These are phyloP conservation scores for Drechslerella stenobrocha DNA, from an alignment of 2,329 filamentous ascomycete species.

Conservation along the genomic window DNA sequence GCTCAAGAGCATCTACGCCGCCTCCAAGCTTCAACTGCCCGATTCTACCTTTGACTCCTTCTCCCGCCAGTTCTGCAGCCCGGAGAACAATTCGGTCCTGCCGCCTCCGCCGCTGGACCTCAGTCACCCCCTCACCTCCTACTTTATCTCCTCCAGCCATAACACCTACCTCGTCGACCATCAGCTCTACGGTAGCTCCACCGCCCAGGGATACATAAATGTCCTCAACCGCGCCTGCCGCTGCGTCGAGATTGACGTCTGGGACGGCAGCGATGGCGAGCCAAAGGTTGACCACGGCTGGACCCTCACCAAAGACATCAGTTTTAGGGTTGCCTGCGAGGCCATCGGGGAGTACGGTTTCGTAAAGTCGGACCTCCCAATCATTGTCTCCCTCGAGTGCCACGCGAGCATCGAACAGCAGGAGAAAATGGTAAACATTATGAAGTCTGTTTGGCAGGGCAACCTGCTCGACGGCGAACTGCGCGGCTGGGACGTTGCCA, in stretches of 20 bases:
- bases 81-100: constrained; percentile 44
- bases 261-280: constrained; percentile 69
- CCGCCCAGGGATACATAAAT: constrained; percentile 66
- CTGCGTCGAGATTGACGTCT: constrained; percentile 74
- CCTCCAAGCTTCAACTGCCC: constrained; percentile 6
- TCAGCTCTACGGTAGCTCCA: constrained; percentile 68
- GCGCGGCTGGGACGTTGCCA: constrained; percentile 56
- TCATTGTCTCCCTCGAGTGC: constrained; percentile 91
- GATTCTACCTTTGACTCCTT: constrained; percentile 44
- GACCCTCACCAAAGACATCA: constrained; percentile 81
- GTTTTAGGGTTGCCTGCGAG: constrained; percentile 82
- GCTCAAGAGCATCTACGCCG: constrained; percentile 46
- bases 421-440: constrained; percentile 88
- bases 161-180: constrained; percentile 73
- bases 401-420: constrained; percentile 83
- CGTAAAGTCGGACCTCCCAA: constrained; percentile 64
- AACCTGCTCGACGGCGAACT: constrained; percentile 69
- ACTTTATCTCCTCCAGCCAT: constrained; percentile 73
- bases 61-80: constrained; percentile 39
- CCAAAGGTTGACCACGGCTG: constrained; percentile 84
- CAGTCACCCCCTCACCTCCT: constrained; percentile 65
- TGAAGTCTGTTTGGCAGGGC: constrained; percentile 82
- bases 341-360: constrained; percentile 81
- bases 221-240: constrained; percentile 67
- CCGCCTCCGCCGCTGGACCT: constrained; percentile 56